Evolutionary conservation across 306 rosid species (phyloP), one percentile per base, ranked within the genome.

Genomic region (Vicia villosa): DNA sequence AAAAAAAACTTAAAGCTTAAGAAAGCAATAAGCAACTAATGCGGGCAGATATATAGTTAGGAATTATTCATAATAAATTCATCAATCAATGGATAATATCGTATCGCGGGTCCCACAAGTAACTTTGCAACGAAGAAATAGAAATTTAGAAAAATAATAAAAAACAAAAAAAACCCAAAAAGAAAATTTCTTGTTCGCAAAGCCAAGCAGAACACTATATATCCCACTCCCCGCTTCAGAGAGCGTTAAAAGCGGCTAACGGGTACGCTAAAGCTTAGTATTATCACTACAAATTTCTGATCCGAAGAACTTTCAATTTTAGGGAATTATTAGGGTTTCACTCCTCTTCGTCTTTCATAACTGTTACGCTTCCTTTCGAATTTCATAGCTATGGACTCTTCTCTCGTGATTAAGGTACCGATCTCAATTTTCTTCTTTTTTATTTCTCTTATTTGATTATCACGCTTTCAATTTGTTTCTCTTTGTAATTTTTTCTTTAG

Each of bases 321-420:
- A 62, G 84, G 77, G 75, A 34, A 34, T 83, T 80, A 34, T 83
- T 80, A 69, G 85, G 83, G 79, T 69, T 82, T 70, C 49, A 10
- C 8, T 61, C 6, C 50, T 46, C 47, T 32, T 30, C 50, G 10
- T 51, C 58, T 47, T 50, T 62, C 41, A 52, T 21, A n/a, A 34
- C 86, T 50, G 55, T 34, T 38, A 37, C 70, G 57, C n/a, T 68
- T 32, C 6, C 26, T 2, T 43, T 70, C 68, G 3, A 16, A 1
- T 8, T 49, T 64, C 37, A 6, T n/a, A 45, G 19, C 50, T 51
- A 93, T 90, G 97, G 94, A 77, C 63, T 77, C 89, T 17, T 10
- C 78, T 55, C 63, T 83, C 68, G 92, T 95, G 78, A 83, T 91
- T 83, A 89, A 89, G 99, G 99, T 95, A 55, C 9, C 46, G 43